Evolutionary conservation across 2,329 filamentous ascomycete species (phyloP), one percentile per base, ranked within the genome.

Genomic region (Phyllosticta citrichinensis): DNA sequence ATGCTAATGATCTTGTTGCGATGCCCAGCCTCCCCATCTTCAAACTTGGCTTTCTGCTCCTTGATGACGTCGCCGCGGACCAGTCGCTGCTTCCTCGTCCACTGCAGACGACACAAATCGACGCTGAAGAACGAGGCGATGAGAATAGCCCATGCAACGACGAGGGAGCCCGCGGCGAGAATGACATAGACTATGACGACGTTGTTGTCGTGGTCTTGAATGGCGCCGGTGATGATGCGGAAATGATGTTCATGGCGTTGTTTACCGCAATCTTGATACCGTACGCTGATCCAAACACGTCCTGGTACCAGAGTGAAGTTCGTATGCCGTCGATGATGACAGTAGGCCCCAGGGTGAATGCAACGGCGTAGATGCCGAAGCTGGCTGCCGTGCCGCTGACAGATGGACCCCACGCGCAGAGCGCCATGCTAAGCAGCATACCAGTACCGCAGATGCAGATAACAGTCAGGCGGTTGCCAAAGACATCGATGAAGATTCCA

Each of bases 231-330:
- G 20, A 84, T 72, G 52, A 86, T 79, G 0, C 81, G 75, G 1
- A 86, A 58, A 86, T 81, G 62, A 86, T 84, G 62, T 76, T 83
- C 81, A 85, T 85, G 30, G 78, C 80, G 68, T 86, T 86, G 67
- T 86, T 85, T 67, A 85, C 81, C 22, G 80, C 80, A 40, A 86
- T 79, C 62, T 86, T 86, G 61, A 85, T 69, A 0, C 81, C 77
- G 62, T 85, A 86, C 0, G 80, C 84, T 0, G 81, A 80, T 0
- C 83, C 83, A 62, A 86, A 86, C 0, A 83, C 80, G 2, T 80
- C 80, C 61, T 83, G 80, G 25, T 84, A 76, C 80, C 81, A 84
- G 69, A 86, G 79, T 0, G 78, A 77, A 0, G 83, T 84, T 17
- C 84, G 80, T 25, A 85, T 83, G 22, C 80, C 75, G 66, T 86